Conservation (phyloP, 1,284 basidiomycete genomes). For the Boletus semigastroideus region DNA sequence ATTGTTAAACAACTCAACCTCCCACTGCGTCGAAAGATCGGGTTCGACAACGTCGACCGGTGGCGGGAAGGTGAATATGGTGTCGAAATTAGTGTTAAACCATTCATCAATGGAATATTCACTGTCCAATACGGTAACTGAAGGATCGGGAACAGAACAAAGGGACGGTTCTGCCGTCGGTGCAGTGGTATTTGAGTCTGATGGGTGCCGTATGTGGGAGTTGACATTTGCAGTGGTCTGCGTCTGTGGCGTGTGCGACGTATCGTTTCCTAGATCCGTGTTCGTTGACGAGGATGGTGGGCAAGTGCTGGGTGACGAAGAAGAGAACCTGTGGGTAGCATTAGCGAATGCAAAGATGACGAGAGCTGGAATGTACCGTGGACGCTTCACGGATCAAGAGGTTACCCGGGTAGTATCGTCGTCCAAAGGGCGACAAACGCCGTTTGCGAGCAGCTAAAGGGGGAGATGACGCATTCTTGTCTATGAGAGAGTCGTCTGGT, state of each 20-base stretch:
- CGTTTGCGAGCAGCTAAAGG: neutral
- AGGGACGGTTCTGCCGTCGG: conserved; percentile 11
- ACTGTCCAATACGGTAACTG: conserved; percentile 2
- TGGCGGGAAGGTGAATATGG: conserved; percentile 24
- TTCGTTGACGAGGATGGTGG: conserved; percentile 11
- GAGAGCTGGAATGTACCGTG: conserved; percentile 4
- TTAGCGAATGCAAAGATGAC: neutral
- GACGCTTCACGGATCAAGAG: conserved; percentile 7
- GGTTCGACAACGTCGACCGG: conserved; percentile 12
- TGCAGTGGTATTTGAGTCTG: conserved; percentile 24
- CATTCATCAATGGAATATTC: conserved; percentile 22
- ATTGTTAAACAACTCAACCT: conserved; percentile 24
- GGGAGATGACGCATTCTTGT: neutral
- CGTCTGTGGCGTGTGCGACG: neutral
- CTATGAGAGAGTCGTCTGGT: neutral
- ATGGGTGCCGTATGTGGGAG: conserved; percentile 34
- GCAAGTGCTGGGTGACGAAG: neutral
- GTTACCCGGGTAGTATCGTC: neutral
- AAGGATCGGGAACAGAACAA: conserved; percentile 30
- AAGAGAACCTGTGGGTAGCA: neutral
- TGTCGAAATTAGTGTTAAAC: conserved; percentile 20
- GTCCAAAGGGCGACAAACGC: neutral
- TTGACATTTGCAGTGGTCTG: neutral
- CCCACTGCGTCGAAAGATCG: conserved; percentile 15
- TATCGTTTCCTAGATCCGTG: neutral